Base-by-base conservation (phyloP, 371 early-diverging fungal genomes). In the Mortierella sp. region DNA sequence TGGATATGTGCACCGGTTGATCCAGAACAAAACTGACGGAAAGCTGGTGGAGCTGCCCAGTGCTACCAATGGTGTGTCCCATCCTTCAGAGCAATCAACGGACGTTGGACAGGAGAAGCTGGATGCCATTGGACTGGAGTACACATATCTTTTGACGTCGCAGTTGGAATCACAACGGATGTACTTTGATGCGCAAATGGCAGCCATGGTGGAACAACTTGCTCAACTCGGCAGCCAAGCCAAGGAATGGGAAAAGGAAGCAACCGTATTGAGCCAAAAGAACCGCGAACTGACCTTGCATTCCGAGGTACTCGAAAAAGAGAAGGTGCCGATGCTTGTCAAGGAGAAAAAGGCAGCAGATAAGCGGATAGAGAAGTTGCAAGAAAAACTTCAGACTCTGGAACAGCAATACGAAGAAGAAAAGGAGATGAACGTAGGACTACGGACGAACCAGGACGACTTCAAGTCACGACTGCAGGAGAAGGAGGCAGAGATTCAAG, bases 1-100 rank as follows among this genome's bases (percentile, higher is more conserved):
- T 79, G 95, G 96, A 3, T 93, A 96, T 74, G 96, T 97, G 5
- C 98, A 98, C 76, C 86, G 97, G 7, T 63, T 97, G 71, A 87
- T 97, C 54, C 96, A 95, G 71, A 95, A 94, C 74, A 88, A 82
- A 56, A 81, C 87, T 2, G 97, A 96, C 70, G 96, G 96, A 9
- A 95, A 95, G 64, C 64, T 97, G 22, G 96, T 98, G 8, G 96
- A 96, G 52, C 63, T 97, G 25, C 92, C 94, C 0, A 82, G 86
- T 12, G 87, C 92, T 17, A 58, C 67, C 40, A 61, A 67, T 66
- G 67, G 62, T 14, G 40, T 4, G 34, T 7, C 54, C 1, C 24
- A 56, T 19, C 57, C 66, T 8, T 60, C 59, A 13, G 56, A 64
- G 24, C 63, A 63, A 28, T 51, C 54, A 37, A 57, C 56, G 8